phyloP scores from a whole-genome alignment of 1,284 basidiomycete species.

The Cutaneotrichosporon cyanovorans region DNA sequence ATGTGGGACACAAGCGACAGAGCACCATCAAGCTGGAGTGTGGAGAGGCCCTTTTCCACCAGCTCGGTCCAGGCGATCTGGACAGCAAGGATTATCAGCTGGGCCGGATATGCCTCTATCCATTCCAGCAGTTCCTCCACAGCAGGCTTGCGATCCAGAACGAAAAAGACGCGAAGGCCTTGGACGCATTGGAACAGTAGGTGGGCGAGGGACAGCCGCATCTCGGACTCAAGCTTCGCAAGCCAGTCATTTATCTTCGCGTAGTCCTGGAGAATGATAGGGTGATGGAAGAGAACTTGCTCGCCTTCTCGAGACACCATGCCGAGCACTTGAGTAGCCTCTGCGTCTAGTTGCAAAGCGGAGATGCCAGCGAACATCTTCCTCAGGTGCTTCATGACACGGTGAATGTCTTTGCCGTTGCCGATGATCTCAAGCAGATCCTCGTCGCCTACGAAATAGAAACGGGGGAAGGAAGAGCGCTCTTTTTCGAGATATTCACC shows the following conservation, averaged over 20 bases:
- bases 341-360: slow-evolving; percentile 80
- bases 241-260: slow-evolving; percentile 99
- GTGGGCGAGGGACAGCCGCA: slow-evolving; percentile 78
- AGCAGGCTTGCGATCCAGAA: slow-evolving; percentile 38
- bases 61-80: slow-evolving; percentile 90
- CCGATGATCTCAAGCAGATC: slow-evolving; percentile 98
- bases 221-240: slow-evolving; percentile 82
- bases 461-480: slow-evolving; percentile 93
- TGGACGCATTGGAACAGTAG: slow-evolving; percentile 36
- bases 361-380: slow-evolving; percentile 99
- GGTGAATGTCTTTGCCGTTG: slow-evolving; percentile 95
- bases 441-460: slow-evolving; percentile 99
- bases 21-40: slow-evolving; percentile 53
- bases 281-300: slow-evolving; percentile 72
- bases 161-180: slow-evolving; percentile 66
- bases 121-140: slow-evolving; percentile 71
- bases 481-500: slow-evolving; percentile 98
- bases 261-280: slow-evolving; percentile 82
- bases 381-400: slow-evolving; percentile 97
- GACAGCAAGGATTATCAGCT: slow-evolving; percentile 86
- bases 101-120: slow-evolving; percentile 90
- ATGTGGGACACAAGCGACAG: slow-evolving; percentile 72
- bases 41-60: slow-evolving; percentile 66
- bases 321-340: slow-evolving; percentile 62
- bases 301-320: slow-evolving; percentile 95